Base-by-base conservation (phyloP, 129 eudicot species). In the Centella asiatica region DNA sequence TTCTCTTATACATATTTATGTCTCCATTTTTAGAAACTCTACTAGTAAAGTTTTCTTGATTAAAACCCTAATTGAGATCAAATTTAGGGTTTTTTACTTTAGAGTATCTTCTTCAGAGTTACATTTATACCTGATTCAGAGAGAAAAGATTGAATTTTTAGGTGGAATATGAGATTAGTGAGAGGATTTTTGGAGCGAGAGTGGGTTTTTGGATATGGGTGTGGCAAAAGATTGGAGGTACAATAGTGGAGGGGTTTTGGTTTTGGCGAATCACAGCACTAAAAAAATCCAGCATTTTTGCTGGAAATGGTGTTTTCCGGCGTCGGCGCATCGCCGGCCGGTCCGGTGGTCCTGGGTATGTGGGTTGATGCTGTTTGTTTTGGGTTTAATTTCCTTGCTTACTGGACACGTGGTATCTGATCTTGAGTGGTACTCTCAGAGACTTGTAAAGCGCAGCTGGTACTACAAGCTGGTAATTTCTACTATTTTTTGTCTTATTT, bases 391-490 rank as follows among this genome's bases (percentile, higher is more conserved):
- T 18, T 90, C 94, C 0, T 69, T 90, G 66, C 77, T 86, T 47
- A 77, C 86, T 25, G 95, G 95, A 15, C 87, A 90, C 73, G 65
- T 86, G 62, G 97, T 73, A 47, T 80, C 94, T 74, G 85, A 90
- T 86, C 80, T 83, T 60, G 95, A 90, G 29, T 70, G 88, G 85
- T 83, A 76, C 75, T 78, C 95, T 24, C 89, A 83, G 70, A 37
- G 83, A 10, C 49, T 85, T 48, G 85, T 79, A 25, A 83, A 83
- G 67, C 77, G 72, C 12, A 37, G 64, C 64, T 74, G 83, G 83
- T 75, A 67, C 54, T 50, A 75, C 27, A 85, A 83, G 62, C 60
- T 75, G 83, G 81, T 79, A 80, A 15, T 18, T 5, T n/a, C 20
- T 59, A 1, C 14, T 11, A 57, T 23, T 36, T 50, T 20, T 64